phyloP scores from a whole-genome alignment of 495 filamentous ascomycete genomes.

The Tuber aestivum region DNA sequence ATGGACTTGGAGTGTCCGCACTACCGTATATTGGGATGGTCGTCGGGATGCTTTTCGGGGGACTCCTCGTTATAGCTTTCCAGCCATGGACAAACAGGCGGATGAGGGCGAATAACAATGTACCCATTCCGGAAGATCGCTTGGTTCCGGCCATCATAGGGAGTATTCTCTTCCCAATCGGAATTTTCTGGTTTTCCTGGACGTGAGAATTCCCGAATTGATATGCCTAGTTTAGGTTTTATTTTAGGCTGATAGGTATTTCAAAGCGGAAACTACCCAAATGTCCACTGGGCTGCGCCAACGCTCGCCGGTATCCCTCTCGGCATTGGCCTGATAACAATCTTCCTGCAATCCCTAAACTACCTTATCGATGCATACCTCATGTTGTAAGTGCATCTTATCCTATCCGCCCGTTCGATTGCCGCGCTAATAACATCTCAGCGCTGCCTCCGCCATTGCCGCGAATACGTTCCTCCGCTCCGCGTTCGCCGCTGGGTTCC shows the following conservation, averaged over 20 bases:
- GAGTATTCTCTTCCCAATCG: constrained; percentile 62
- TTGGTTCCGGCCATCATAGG: constrained; percentile 72
- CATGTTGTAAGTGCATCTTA: constrained; percentile 58
- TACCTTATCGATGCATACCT: constrained; percentile 86
- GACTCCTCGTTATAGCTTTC: constrained; percentile 52
- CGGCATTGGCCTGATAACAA: constrained; percentile 61
- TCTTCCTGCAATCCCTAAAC: constrained; percentile 80
- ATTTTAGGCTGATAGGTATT: neutral
- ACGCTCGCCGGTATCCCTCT: constrained; percentile 60
- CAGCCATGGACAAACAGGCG: constrained; percentile 62
- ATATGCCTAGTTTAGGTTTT: neutral
- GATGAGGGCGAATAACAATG: constrained; percentile 65
- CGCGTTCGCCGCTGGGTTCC: constrained; percentile 69
- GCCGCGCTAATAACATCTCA: constrained; percentile 28
- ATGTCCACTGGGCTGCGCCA: constrained; percentile 77
- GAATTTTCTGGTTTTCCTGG: constrained; percentile 64
- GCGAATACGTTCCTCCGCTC: constrained; percentile 85
- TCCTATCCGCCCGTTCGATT: constrained; percentile 3
- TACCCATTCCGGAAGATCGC: constrained; percentile 81
- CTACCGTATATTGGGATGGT: constrained; percentile 80
- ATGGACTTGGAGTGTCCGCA: constrained; percentile 62
- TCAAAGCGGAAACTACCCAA: constrained; percentile 28
- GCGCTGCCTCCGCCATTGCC: constrained; percentile 78
- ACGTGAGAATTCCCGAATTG: constrained; percentile 47
- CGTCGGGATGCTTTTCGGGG: constrained; percentile 63